Evolutionary conservation across 2,329 filamentous ascomycete genomes (phyloP).

Genomic region (Xylariaceae sp.): DNA sequence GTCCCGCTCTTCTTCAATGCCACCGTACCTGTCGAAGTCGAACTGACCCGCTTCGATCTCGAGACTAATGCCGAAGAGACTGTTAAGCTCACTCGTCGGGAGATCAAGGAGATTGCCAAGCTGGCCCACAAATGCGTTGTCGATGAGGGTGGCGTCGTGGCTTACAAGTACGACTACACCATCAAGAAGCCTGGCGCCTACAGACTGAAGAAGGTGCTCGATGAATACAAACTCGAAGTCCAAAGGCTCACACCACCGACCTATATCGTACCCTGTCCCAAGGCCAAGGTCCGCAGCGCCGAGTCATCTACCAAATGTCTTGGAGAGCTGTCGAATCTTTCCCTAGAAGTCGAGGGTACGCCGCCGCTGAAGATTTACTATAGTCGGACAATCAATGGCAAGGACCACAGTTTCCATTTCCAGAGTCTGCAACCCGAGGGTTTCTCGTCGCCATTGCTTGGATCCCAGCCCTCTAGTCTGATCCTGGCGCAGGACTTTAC

Average conservation of each 20-base stretch:
- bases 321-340: conserved; percentile 81
- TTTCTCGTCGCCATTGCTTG: conserved; percentile 72
- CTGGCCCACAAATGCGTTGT: conserved; percentile 59
- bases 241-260: conserved; percentile 72
- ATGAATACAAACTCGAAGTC: conserved; percentile 91
- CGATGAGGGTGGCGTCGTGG: conserved; percentile 55
- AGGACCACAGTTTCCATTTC: conserved; percentile 80
- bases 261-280: conserved; percentile 81
- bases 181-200: conserved; percentile 89
- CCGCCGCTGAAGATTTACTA: conserved; percentile 92
- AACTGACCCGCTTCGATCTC: conserved; percentile 82
- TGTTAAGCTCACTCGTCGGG: conserved; percentile 68
- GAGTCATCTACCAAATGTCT: conserved; percentile 68
- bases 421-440: conserved; percentile 92
- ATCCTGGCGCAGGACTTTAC: conserved; percentile 63
- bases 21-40: conserved; percentile 81
- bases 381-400: conserved; percentile 79
- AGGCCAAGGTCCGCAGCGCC: conserved; percentile 65
- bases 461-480: conserved; percentile 54
- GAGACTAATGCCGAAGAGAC: conserved; percentile 76
- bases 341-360: conserved; percentile 79
- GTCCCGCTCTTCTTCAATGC: conserved; percentile 92
- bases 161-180: conserved; percentile 66
- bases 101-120: conserved; percentile 71
- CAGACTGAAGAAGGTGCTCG: conserved; percentile 76